Evolutionary conservation across 306 rosid species (phyloP).

Genomic region (Castanea sativa): DNA sequence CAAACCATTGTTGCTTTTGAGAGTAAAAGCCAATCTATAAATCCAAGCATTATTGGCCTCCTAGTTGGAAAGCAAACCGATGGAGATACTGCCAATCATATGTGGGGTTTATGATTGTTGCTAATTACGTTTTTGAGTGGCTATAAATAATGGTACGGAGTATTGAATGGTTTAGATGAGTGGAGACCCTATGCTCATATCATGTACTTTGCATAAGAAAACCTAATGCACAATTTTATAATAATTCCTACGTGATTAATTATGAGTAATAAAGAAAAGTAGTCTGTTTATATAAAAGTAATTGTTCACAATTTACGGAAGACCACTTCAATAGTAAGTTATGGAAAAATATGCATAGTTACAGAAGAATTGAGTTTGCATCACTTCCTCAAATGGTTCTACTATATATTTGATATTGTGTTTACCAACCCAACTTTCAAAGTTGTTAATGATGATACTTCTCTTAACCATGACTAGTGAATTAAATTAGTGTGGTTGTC

Average conservation of each 20-base stretch:
- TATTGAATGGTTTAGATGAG: slow-evolving; percentile 21
- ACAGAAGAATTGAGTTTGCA: too few relatives aligned
- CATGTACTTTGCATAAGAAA: background rate
- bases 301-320: too few relatives aligned
- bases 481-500: background rate
- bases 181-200: background rate
- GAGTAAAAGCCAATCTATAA: background rate
- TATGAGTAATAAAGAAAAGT: too few relatives aligned
- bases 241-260: too few relatives aligned
- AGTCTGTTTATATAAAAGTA: too few relatives aligned
- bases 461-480: slow-evolving; percentile 2
- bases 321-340: too few relatives aligned
- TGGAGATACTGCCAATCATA: slow-evolving; percentile 22
- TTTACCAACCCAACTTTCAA: background rate
- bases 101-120: background rate
- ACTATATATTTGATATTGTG: background rate
- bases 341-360: too few relatives aligned
- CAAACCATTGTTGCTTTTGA: background rate
- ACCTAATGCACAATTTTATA: too few relatives aligned
- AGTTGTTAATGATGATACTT: background rate
- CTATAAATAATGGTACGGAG: background rate
- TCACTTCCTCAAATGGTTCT: too few relatives aligned
- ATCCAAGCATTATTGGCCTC: slow-evolving; percentile 12
- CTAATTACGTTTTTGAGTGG: too few relatives aligned
- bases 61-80: slow-evolving; percentile 27